Evolutionary conservation across 1,139 yeast genomes (phyloP).

Genomic region (Kurtzmaniella quercitrusa): DNA sequence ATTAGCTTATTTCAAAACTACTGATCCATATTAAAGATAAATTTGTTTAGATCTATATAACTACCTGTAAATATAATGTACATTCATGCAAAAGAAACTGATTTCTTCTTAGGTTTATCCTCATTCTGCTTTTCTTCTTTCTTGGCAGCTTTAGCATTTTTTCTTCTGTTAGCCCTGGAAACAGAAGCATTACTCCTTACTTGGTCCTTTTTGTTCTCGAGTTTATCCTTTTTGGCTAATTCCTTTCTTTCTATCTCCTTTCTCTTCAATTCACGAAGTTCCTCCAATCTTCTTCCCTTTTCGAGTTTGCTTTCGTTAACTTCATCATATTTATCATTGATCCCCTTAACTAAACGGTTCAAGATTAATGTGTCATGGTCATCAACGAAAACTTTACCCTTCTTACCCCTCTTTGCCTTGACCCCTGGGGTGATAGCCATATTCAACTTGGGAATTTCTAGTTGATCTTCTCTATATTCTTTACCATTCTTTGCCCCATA

Average conservation of each 20-base stretch:
- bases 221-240: conserved; percentile 57
- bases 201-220: conserved; percentile 77
- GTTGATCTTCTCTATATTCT: conserved; percentile 71
- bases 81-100: conserved; percentile 37
- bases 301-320: conserved; percentile 89
- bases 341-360: conserved; percentile 68
- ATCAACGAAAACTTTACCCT: conserved; percentile 84
- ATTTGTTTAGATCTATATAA: background rate
- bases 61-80: conserved; percentile 1
- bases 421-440: conserved; percentile 85
- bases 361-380: conserved; percentile 64
- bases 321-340: conserved; percentile 77
- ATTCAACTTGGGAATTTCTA: conserved; percentile 74
- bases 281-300: conserved; percentile 83
- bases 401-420: conserved; percentile 72
- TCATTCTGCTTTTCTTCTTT: conserved; percentile 24
- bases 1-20: too few species aligned
- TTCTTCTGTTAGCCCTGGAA: conserved; percentile 68
- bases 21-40: background rate
- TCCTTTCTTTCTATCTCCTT: conserved; percentile 86
- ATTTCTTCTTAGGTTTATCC: conserved; percentile 31
- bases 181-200: conserved; percentile 64
- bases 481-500: conserved; percentile 68
- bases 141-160: conserved; percentile 45
- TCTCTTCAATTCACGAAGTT: conserved; percentile 79